Evolutionary conservation across 1,284 basidiomycete genomes (phyloP).

Genomic region (Golubevia pallescens): DNA sequence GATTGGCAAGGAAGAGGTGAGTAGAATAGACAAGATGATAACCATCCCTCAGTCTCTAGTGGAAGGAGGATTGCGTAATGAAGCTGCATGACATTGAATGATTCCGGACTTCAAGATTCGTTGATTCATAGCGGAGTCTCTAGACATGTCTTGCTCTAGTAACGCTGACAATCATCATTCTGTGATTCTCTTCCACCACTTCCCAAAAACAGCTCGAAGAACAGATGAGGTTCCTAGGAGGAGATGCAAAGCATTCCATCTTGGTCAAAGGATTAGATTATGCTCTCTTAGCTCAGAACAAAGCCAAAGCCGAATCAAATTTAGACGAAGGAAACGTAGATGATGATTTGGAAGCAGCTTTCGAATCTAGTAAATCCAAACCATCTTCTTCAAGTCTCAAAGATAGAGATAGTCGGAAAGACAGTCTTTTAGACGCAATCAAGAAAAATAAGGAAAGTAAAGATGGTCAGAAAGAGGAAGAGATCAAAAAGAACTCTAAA

Average conservation of each 20-base stretch:
- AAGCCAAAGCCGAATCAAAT: constrained; percentile 16
- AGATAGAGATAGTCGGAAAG: constrained; percentile 2
- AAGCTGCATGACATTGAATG: too few species aligned
- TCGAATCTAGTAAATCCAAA: neutral
- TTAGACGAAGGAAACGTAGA: constrained; percentile 9
- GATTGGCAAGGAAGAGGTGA: constrained; percentile 20
- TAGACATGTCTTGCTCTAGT: too few species aligned
- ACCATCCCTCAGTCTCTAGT: too few species aligned
- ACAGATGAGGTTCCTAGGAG: constrained; percentile 38
- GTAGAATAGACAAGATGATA: too few species aligned
- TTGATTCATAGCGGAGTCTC: too few species aligned
- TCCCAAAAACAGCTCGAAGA: constrained; percentile 26
- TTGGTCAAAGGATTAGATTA: constrained; percentile 39
- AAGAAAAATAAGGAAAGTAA: constrained; percentile 14
- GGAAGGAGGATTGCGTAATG: too few species aligned
- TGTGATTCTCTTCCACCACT: too few species aligned
- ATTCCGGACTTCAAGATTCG: too few species aligned
- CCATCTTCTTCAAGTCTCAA: neutral
- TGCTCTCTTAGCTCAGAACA: constrained; percentile 36
- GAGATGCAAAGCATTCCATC: constrained; percentile 31
- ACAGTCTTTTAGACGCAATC: constrained; percentile 25
- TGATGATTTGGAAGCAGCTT: constrained; percentile 30
- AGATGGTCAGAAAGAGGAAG: neutral
- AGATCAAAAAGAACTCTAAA: constrained; percentile 1
- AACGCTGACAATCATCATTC: too few species aligned